Evolutionary conservation across 805 yeast genomes (phyloP), one percentile per base, ranked within the genome.

Genomic region (Wickerhamomyces silvicola): DNA sequence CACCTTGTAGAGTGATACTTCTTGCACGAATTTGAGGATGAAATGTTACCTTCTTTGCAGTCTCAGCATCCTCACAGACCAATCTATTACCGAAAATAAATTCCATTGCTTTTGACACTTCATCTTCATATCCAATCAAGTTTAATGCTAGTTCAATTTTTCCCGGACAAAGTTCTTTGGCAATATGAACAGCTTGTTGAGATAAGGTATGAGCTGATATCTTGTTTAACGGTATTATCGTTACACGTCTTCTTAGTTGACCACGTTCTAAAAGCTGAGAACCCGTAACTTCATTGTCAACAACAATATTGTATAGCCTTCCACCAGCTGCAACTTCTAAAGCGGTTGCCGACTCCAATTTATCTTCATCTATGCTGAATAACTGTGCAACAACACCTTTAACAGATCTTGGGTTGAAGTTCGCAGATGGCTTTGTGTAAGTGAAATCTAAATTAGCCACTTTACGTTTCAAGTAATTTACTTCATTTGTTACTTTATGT

Each of bases 281-380:
- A n/a, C 94, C 97, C 4, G 85, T 80, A 13, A 64, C 74, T 37
- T 90, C 94, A 39, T 75, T 79, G 46, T 87, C 97, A 19, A 94
- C 97, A 31, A 92, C 86, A 22, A 94, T 83, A 48, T 88, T 87
- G 55, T 76, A 94, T 19, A 94, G 58, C 45, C 88, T 68, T 5
- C 90, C 94, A 29, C 98, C 99, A 2, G 97, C 98, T 53, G 94
- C 81, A 3, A 85, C 81, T 57, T 92, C 97, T 22, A 92, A 62
- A 1, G 99, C 98, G 17, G 79, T 66, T 1, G 94, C 80, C 33
- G 78, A 75, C 17, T 72, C 70, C 33, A 59, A 52, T 30, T 80
- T 73, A 1, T 64, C 52, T 27, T 78, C 75, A 12, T 70, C 70
- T 14, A 92, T 52, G 1, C 67, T 57, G 52, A 94, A 86, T 30